Evolutionary conservation across 2,329 filamentous ascomycete species (phyloP).

Genomic region (Xylariales sp.): DNA sequence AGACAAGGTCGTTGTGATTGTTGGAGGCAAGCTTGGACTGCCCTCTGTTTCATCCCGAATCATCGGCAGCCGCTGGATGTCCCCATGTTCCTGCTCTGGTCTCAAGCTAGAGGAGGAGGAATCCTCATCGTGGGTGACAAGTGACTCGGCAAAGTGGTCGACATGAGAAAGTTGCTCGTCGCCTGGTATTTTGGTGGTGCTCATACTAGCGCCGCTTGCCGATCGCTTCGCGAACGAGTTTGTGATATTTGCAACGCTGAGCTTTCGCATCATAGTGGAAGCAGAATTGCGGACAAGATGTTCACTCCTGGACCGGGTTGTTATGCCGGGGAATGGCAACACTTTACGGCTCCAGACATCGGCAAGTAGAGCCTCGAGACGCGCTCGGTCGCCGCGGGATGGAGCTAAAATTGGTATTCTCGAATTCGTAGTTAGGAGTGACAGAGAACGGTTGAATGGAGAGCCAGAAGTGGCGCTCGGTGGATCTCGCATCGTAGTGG

Average conservation of each 20-base stretch:
- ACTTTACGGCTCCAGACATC: conserved; percentile 82
- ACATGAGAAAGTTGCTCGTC: conserved; percentile 22
- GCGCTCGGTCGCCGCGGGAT: conserved; percentile 67
- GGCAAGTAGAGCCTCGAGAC: conserved; percentile 67
- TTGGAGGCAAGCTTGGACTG: conserved; percentile 11
- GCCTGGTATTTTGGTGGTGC: conserved; percentile 21
- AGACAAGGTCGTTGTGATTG: conserved; percentile 11
- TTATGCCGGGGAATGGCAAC: conserved; percentile 81
- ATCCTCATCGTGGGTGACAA: conserved; percentile 18
- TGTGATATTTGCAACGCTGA: conserved; percentile 77
- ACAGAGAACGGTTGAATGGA: conserved; percentile 73
- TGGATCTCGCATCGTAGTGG: conserved; percentile 59
- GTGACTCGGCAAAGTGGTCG: conserved; percentile 18
- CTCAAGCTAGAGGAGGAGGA: conserved; percentile 10
- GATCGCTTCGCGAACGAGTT: conserved; percentile 72
- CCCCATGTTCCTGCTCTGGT: conserved; percentile 14
- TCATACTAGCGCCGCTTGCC: conserved; percentile 44
- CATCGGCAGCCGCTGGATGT: conserved; percentile 22
- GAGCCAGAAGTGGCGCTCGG: conserved; percentile 37
- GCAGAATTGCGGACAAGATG: conserved; percentile 73
- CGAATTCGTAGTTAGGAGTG: conserved; percentile 64
- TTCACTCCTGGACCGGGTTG: conserved; percentile 58
- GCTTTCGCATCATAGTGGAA: conserved; percentile 80
- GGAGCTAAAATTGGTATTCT: conserved; percentile 68
- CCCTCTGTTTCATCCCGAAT: conserved; percentile 26